Base-by-base conservation (phyloP, 257 asterid genomes). In the Salvia rosmarinus region DNA sequence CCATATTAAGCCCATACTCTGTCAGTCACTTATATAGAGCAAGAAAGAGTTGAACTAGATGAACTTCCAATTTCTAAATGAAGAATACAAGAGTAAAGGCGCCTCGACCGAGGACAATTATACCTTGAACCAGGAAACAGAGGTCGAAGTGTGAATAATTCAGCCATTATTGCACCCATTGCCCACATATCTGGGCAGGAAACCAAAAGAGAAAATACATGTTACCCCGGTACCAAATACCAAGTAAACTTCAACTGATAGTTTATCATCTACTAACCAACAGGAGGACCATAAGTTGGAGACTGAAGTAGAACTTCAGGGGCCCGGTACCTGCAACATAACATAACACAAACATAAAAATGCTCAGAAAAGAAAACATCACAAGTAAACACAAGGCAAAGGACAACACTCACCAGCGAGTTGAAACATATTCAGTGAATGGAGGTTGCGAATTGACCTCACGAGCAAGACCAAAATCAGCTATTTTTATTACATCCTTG, bases 161-260 rank as follows among this genome's bases (percentile, higher is more conserved):
- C 98, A 13, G 96, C 91, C 97, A 94, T 94, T 70, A 94, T 91
- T 43, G 98, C 96, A 57, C 97, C 98, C 98, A 94, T 94, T 49
- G 98, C 98, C 97, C 97, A 94, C 95, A 94, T 91, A 77, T 94
- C 98, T 94, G 88, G 28, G 64, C 13, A 43, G 56, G 40, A 64
- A 35, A 32, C 55, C 4, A 2, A 13, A 35, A 63, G n/a, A 20
- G 2, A 30, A 30, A n/a, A 14, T 40, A 8, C 49, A 75, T 17
- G 43, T 78, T 17, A 42, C 10, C 51, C 25, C 32, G 39, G 10
- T 65, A 46, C 35, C 25, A 35, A 35, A 9, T 46, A 10, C 20
- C 5, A 21, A 43, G 57, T 16, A 42, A 20, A 50, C 19, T 64
- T 21, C 4, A 75, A 75, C 37, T 67, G 52, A 35, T 8, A 20